Base-by-base conservation (phyloP, 768 basidiomycete species). In the Fibroporia radiculosa region DNA sequence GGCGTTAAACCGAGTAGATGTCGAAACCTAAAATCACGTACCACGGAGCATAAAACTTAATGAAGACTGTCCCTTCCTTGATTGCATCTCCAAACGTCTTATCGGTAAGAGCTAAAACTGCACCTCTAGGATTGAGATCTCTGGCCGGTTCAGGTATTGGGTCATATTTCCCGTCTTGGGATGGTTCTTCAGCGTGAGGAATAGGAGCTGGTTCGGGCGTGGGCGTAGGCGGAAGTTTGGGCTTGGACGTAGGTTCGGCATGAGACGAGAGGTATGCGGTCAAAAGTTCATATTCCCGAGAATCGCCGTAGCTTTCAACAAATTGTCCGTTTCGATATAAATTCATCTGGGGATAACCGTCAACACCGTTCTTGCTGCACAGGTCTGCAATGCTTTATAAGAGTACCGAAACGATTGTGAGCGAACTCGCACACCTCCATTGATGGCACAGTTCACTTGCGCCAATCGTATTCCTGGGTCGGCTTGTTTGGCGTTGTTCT, bases 41-140 rank as follows among this genome's bases (percentile, higher is more conserved):
- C 84, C 93, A 98, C 0, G 93, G 93, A 0, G 93, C 95, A 60
- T 76, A 98, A 69, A 88, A 98, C 59, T 85, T 84, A 61, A 84
- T 68, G 53, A 85, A 79, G 1, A 73, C 64, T 1, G 78, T 72
- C 2, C 77, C 78, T 32, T 68, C 62, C 0, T 61, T 63, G n/a
- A 67, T 55, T 3, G 56, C 51, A 8, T 52, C 72, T 66, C 58
- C 71, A 66, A 66, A 85, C 68, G 32, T 73, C 61, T 40, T 76
- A 62, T 37, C 71, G 40, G 68, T 63, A 22, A 77, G 61, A 11
- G 62, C 57, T 6, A 69, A 38, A 0, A 74, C 66, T 26, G 61
- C 54, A 3, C 73, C 72, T 12, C 61, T 47, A 1, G 66, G 63
- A 48, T 75, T 77, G 18, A 61, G 53, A 18, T 50, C 47, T 31